A percentile compares a stretch with the other conserved stretches of the same genome.
phyloP scores from a whole-genome alignment of 768 basidiomycete species.

The Steccherinum ochraceum region DNA sequence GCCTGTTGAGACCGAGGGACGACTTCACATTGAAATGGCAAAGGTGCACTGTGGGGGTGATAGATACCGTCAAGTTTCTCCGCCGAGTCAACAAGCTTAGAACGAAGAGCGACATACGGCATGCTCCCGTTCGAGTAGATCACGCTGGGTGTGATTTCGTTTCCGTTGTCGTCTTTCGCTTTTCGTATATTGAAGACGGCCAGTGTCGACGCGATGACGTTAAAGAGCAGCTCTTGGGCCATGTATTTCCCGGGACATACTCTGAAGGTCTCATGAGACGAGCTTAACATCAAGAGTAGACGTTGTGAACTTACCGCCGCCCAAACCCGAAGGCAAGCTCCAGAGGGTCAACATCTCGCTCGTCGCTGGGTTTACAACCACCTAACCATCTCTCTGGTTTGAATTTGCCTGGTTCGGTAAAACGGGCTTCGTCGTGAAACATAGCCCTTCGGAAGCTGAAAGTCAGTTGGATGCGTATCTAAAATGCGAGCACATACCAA shows the following conservation, averaged over 20 bases:
- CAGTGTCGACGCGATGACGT: constrained; percentile 21
- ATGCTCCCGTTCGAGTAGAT: background rate
- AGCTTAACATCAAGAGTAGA: background rate
- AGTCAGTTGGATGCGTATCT: no score
- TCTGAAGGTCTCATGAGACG: background rate
- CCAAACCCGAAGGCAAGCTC: constrained; percentile 5
- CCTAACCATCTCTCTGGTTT: constrained; percentile 1
- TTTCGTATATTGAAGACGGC: constrained; percentile 30
- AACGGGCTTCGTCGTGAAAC: constrained; percentile 3
- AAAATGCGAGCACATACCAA: no score
- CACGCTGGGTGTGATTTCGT: background rate
- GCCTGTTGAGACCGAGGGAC: background rate
- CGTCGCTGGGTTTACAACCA: background rate
- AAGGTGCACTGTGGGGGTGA: background rate
- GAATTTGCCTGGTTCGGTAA: constrained; percentile 1
- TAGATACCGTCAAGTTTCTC: background rate
- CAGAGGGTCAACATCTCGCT: background rate
- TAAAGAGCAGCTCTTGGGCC: background rate
- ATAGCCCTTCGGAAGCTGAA: background rate
- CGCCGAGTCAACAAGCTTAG: no score
- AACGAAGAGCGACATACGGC: background rate
- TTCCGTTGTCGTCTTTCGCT: constrained; percentile 8
- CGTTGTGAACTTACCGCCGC: background rate
- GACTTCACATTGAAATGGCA: background rate
- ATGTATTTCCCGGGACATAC: constrained; percentile 4